Conservation (phyloP, 2,329 filamentous ascomycete genomes). For the Annulohypoxylon truncatum region DNA sequence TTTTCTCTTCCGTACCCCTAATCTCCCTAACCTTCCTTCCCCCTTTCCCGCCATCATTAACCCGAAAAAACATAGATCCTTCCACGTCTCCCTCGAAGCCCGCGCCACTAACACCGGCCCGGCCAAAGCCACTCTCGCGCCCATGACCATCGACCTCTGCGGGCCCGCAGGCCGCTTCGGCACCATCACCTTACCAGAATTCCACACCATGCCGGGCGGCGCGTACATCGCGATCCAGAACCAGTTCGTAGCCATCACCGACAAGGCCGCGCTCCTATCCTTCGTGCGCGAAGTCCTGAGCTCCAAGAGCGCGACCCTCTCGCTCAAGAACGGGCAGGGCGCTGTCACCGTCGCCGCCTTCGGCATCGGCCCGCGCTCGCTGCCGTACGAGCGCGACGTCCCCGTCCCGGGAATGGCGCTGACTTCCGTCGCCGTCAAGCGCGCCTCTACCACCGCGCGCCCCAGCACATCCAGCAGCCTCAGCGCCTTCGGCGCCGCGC, state of each 20-base stretch:
- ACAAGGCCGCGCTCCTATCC: slow-evolving; percentile 38
- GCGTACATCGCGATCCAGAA: slow-evolving; percentile 35
- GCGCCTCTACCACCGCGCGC: neutral
- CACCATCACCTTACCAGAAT: slow-evolving; percentile 39
- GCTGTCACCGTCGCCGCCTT: slow-evolving; percentile 38
- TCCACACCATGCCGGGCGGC: slow-evolving; percentile 36
- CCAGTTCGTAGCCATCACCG: slow-evolving; percentile 43
- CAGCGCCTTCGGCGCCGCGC: neutral
- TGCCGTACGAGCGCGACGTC: slow-evolving; percentile 44
- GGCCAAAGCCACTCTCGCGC: slow-evolving; percentile 26
- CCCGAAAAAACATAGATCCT: slow-evolving; percentile 33
- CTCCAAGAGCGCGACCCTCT: slow-evolving; percentile 25
- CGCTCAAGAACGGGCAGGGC: slow-evolving; percentile 42
- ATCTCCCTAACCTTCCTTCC: neutral
- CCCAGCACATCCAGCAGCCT: neutral
- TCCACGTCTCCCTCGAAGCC: slow-evolving; percentile 44
- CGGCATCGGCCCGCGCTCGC: slow-evolving; percentile 33
- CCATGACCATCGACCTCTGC: slow-evolving; percentile 39
- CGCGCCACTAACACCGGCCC: slow-evolving; percentile 42
- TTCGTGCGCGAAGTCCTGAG: slow-evolving; percentile 43
- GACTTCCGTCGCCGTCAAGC: slow-evolving; percentile 27
- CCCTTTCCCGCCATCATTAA: slow-evolving; percentile 3
- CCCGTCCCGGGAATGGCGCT: slow-evolving; percentile 41
- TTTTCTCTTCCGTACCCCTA: slow-evolving; percentile 13
- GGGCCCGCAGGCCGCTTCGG: slow-evolving; percentile 41